These are phyloP conservation scores for Candida sanyiensis DNA, from an alignment of 805 yeast genomes.

Conservation along the genomic window DNA sequence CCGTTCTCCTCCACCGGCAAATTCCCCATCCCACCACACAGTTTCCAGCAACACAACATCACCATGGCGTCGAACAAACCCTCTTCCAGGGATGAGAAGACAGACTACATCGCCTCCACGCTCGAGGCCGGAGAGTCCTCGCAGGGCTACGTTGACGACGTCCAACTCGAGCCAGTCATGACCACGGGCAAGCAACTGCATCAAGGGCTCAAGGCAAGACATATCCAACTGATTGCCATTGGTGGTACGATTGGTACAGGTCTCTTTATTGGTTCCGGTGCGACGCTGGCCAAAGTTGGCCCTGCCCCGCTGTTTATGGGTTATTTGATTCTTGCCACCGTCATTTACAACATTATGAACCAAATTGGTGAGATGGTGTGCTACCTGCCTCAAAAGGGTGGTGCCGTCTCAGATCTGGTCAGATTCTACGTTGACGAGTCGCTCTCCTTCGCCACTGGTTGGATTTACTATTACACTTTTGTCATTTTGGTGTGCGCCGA, in stretches of 20 bases:
- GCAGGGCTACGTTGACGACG: constrained; percentile 23
- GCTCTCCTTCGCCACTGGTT: constrained; percentile 27
- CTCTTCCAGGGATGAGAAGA: constrained; percentile 16
- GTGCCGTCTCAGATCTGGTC: constrained; percentile 54
- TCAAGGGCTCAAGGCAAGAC: constrained; percentile 48
- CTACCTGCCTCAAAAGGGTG: constrained; percentile 55
- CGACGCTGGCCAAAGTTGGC: constrained; percentile 58
- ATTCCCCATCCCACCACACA: too few species aligned
- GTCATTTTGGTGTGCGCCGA: constrained; percentile 34
- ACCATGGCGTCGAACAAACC: background rate
- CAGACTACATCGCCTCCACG: constrained; percentile 5
- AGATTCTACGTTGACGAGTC: constrained; percentile 42
- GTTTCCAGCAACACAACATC: too few species aligned
- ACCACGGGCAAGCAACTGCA: constrained; percentile 15
- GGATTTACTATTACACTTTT: constrained; percentile 26
- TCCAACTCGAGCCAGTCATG: constrained; percentile 13
- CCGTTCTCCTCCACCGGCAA: too few species aligned
- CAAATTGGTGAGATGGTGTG: constrained; percentile 66
- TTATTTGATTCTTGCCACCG: constrained; percentile 55
- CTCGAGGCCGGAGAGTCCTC: constrained; percentile 21
- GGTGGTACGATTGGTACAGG: constrained; percentile 88
- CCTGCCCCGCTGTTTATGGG: constrained; percentile 65
- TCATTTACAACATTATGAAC: constrained; percentile 61
- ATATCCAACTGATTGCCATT: constrained; percentile 74
- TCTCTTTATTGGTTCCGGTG: constrained; percentile 69